phyloP scores from a whole-genome alignment of 371 early-diverging fungal species.

The Paraphysoderma sedebokerense region DNA sequence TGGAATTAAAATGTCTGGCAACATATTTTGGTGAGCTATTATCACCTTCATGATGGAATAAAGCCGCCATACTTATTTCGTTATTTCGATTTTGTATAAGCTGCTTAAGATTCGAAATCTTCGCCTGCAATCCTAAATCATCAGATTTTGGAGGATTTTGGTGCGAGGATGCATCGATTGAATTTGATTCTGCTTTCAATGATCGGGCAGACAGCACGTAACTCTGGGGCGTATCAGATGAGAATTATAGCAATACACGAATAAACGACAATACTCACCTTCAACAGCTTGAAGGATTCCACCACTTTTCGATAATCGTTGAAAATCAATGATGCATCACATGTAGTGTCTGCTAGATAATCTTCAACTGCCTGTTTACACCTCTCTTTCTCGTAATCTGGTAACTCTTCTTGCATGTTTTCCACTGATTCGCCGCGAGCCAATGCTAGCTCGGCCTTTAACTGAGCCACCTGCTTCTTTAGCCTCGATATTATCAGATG shows the following conservation, averaged over 20 bases:
- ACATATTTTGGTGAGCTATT: slow-evolving; percentile 28
- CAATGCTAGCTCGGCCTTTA: slow-evolving; percentile 29
- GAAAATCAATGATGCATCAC: slow-evolving; percentile 15
- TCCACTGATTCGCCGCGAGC: slow-evolving; percentile 12
- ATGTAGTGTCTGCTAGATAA: slow-evolving; percentile 13
- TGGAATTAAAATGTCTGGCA: slow-evolving; percentile 22
- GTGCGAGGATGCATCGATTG: too few relatives aligned
- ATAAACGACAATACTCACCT: slow-evolving; percentile 3
- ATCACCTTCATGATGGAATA: slow-evolving; percentile 11
- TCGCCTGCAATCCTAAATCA: too few relatives aligned
- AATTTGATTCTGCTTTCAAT: too few relatives aligned
- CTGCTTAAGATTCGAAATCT: slow-evolving; percentile 14
- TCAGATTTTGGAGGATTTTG: too few relatives aligned
- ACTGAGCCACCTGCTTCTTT: slow-evolving; percentile 18
- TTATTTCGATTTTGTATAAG: slow-evolving; percentile 28
- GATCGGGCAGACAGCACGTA: too few relatives aligned
- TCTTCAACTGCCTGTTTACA: slow-evolving; percentile 15
- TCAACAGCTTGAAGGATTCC: slow-evolving; percentile 20
- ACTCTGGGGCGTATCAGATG: too few relatives aligned
- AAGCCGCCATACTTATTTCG: slow-evolving; percentile 22
- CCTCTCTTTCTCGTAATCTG: slow-evolving; percentile 27
- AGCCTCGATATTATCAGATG: slow-evolving; percentile 22
- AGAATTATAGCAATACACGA: neutral
- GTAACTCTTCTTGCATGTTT: slow-evolving; percentile 10
- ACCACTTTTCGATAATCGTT: slow-evolving; percentile 21